Evolutionary conservation across 225 moss, liverwort and hornwort species (phyloP), one percentile per base, ranked within the genome.

Genomic region (Antitrichia curtipendula): DNA sequence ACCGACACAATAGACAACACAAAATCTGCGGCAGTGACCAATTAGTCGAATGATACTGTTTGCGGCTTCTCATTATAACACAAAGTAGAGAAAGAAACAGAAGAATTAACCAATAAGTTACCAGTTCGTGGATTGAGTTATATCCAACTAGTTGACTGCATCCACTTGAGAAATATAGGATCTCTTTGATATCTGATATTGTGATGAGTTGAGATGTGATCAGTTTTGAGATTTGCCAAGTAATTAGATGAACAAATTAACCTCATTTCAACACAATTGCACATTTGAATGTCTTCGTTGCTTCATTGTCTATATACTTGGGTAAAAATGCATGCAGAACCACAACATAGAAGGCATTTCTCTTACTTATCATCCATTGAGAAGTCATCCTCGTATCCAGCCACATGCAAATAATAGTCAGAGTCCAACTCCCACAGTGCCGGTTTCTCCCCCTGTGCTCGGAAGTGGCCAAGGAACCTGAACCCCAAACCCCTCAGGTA

Each of bases 351-450:
- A 14, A 86, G 82, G 25, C 23, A 18, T 54, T 16, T 84, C 45
- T 32, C 93, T 89, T 84, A 92, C 91, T 85, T 92, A 20, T 82
- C 88, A 91, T 91, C 90, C 85, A 90, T 86, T n/a, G 92, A 90
- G 87, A 91, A 94, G 75, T 98, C 98, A 87, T 95, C 96, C 57
- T 90, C 89, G 73, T 93, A 94, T 88, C 96, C 96, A 87, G 96
- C 94, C 78, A 96, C 95, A 88, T 98, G 98, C 70, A 96, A 90
- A 89, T 98, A 95, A 91, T 98, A 96, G 84, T 98, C 96, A 66
- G 98, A 96, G 85, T 98, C 98, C 84, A 96, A 94, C 85, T 96
- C 96, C 98, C 98, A 98, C 25, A 98, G 88, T 84, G 94, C 96
- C 80, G 94, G 95, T 85, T 96, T 96, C 75, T 96, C 98, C 75